Base-by-base conservation (phyloP, 345 rosid genomes). In the Gossypium bickii region DNA sequence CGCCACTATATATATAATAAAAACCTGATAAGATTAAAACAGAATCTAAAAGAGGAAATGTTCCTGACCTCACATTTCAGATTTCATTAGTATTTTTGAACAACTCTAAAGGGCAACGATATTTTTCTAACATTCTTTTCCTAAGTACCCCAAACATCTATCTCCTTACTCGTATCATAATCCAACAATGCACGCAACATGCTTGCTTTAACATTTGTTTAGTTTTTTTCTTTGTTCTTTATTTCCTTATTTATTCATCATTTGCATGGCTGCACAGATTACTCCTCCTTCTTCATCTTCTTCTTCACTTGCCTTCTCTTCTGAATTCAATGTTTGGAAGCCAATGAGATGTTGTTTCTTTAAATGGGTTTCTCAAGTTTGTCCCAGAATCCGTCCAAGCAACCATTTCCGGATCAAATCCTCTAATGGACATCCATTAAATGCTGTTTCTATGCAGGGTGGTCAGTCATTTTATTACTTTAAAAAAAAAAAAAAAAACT, bases 341-440 rank as follows among this genome's bases (percentile, higher is more conserved):
- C 89, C 87, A 27, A 84, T 80, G 68, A 89, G 78, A 67, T 80
- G 76, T 47, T 82, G 61, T 74, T 74, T 72, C 71, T 72, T 79
- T 57, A 56, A 74, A 20, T 77, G 86, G 82, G 83, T 85, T 47
- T 77, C 84, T 74, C 80, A 78, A 8, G 48, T 88, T 83, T 91
- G 71, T 7, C 81, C 84, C 29, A 85, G 81, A 81, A 77, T 66
- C 74, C 78, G 71, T n/a, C 73, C 79, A 2, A 82, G 78, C 49
- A 89, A 71, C 73, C 72, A 47, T 38, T 85, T 88, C 81, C 88
- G 74, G 45, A 84, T 85, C 80, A 80, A 85, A 66, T 87, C 91
- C 78, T 84, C 91, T 1, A 90, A 94, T 82, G 98, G 90, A 75
- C 80, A 81, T 51, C 84, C 90, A 17, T 67, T 81, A 11, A 72